Evolutionary conservation across 768 basidiomycete genomes (phyloP).

Genomic region (Amanita muscaria): DNA sequence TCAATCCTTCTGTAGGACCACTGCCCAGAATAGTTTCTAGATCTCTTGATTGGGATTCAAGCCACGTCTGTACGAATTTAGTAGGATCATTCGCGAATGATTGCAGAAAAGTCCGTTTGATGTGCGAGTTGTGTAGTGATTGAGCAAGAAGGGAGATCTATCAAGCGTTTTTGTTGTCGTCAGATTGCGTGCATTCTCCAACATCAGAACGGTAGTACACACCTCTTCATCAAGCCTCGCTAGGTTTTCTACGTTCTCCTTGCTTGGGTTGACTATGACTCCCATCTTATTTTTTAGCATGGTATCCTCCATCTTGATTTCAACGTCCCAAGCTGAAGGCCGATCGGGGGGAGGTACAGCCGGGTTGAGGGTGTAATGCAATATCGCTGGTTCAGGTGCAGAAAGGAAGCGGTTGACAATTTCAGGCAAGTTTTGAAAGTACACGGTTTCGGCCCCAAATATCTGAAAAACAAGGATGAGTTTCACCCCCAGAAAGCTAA

Average conservation of each 20-base stretch:
- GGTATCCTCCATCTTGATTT: slow-evolving; percentile 81
- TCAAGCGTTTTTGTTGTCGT: background rate
- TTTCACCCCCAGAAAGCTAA: too few species aligned
- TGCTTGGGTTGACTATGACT: slow-evolving; percentile 57
- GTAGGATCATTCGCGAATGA: slow-evolving; percentile 75
- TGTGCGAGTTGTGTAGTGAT: slow-evolving; percentile 77
- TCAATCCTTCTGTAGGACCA: slow-evolving; percentile 70
- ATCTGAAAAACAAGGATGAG: slow-evolving; percentile 41
- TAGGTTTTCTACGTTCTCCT: slow-evolving; percentile 62
- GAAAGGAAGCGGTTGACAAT: slow-evolving; percentile 71
- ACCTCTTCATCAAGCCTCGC: slow-evolving; percentile 85
- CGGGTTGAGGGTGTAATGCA: slow-evolving; percentile 72
- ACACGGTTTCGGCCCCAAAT: slow-evolving; percentile 59
- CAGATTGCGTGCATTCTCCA: background rate
- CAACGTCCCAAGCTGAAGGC: slow-evolving; percentile 77
- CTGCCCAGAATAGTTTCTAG: slow-evolving; percentile 84
- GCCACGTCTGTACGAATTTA: slow-evolving; percentile 80
- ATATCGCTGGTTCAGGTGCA: slow-evolving; percentile 70
- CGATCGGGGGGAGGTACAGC: slow-evolving; percentile 54
- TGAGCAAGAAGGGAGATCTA: slow-evolving; percentile 81
- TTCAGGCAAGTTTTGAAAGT: slow-evolving; percentile 79
- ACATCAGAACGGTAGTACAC: slow-evolving; percentile 4
- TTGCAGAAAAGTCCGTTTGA: slow-evolving; percentile 80
- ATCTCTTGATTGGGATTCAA: slow-evolving; percentile 88
- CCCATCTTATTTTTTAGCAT: slow-evolving; percentile 65